phyloP scores from a whole-genome alignment of 2,329 filamentous ascomycete genomes.

The Penicillium sp. region DNA sequence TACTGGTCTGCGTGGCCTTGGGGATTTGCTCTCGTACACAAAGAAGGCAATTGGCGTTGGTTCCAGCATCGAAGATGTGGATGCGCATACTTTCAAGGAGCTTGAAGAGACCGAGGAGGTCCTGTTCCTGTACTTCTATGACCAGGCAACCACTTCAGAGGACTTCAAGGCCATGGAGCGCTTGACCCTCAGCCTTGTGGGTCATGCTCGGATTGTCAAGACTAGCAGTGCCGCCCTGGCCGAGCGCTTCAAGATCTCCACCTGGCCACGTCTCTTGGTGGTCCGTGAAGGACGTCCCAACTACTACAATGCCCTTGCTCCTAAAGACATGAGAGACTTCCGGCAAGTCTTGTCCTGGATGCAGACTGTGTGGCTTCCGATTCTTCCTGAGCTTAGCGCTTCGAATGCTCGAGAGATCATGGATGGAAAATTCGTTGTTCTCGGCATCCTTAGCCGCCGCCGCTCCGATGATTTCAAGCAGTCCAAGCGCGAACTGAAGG shows the following conservation, averaged over 20 bases:
- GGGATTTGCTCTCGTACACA: constrained; percentile 83
- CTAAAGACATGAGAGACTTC: constrained; percentile 88
- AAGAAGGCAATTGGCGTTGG: constrained; percentile 80
- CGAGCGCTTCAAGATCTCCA: constrained; percentile 89
- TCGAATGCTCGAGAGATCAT: constrained; percentile 93
- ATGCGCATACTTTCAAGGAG: constrained; percentile 70
- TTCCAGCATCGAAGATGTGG: constrained; percentile 75
- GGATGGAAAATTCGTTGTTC: constrained; percentile 89
- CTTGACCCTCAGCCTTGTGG: constrained; percentile 81
- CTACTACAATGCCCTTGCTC: constrained; percentile 84
- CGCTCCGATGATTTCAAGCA: constrained; percentile 74
- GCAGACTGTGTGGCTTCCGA: constrained; percentile 91
- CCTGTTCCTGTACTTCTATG: constrained; percentile 96
- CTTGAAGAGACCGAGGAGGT: constrained; percentile 93
- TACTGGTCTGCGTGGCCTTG: constrained; percentile 82
- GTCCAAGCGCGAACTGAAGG: constrained; percentile 88
- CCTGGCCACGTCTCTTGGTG: constrained; percentile 91
- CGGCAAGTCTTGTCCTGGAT: constrained; percentile 84
- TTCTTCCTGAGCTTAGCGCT: constrained; percentile 89
- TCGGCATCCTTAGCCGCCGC: constrained; percentile 80
- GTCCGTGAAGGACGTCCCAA: constrained; percentile 84
- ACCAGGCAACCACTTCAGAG: constrained; percentile 87
- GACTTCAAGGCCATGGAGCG: constrained; percentile 88
- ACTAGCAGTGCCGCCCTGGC: constrained; percentile 74
- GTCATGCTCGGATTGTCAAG: constrained; percentile 89